Evolutionary conservation across 2,329 filamentous ascomycete genomes (phyloP).

Genomic region (Hypocreales sp.): DNA sequence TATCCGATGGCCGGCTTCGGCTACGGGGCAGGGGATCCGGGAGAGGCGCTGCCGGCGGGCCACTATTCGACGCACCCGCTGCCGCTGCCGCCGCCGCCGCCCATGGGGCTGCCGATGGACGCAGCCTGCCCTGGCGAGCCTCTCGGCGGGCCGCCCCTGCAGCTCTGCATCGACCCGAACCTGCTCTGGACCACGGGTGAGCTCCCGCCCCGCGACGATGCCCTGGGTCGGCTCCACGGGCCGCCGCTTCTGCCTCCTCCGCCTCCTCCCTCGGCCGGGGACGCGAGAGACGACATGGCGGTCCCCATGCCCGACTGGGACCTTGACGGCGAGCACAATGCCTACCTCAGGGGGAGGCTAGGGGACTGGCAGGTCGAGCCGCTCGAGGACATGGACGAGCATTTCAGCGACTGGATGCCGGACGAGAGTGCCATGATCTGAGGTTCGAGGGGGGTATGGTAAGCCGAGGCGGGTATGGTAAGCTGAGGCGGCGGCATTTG

Average conservation of each 20-base stretch:
- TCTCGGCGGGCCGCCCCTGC: no score
- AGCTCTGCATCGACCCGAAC: constrained; percentile 4
- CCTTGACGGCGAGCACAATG: constrained; percentile 8
- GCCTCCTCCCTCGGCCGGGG: no score
- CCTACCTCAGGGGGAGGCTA: constrained; percentile 16
- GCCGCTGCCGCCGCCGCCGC: no score
- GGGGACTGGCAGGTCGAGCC: constrained; percentile 20
- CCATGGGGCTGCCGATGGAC: no score
- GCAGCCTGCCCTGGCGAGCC: no score
- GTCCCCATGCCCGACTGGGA: constrained; percentile 5
- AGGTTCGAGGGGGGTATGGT: no score
- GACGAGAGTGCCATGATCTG: no score
- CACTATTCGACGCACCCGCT: neutral
- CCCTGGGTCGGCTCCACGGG: neutral
- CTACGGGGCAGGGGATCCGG: neutral
- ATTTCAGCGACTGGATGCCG: constrained; percentile 17
- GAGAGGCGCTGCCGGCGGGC: neutral
- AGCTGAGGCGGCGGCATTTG: no score
- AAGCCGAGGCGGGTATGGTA: no score
- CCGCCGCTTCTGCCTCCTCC: no score
- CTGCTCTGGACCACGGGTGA: constrained; percentile 3
- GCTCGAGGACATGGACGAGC: constrained; percentile 13
- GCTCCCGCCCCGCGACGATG: neutral
- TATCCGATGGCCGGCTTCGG: neutral
- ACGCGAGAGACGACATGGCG: neutral